These are phyloP conservation scores for Pseudozyma thailandica DNA, from an alignment of 1,284 basidiomycete genomes.

Conservation along the genomic window DNA sequence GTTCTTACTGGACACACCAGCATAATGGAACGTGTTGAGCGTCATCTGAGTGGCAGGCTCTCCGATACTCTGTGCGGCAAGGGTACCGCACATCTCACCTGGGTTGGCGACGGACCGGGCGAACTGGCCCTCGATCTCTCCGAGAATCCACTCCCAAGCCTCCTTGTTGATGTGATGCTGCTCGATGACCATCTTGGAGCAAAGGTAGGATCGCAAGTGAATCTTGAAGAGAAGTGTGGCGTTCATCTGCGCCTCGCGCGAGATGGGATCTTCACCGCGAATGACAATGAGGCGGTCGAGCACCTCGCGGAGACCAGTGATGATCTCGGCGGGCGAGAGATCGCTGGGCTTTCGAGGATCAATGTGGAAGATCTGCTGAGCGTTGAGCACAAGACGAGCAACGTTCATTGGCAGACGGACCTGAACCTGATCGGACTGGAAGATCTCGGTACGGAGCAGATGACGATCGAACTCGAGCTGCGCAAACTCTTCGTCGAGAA, in stretches of 20 bases:
- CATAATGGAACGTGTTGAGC: conserved; percentile 98
- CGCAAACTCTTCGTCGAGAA: conserved; percentile 87
- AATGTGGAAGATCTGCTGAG: conserved; percentile 96
- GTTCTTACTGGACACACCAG: conserved; percentile 97
- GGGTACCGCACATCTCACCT: conserved; percentile 98
- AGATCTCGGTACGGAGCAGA: conserved; percentile 83
- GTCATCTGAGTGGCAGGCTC: conserved; percentile 99
- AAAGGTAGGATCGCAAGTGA: conserved; percentile 68
- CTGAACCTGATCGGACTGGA: conserved; percentile 76
- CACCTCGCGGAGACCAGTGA: conserved; percentile 75
- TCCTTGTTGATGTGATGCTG: conserved; percentile 69
- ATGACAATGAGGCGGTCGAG: conserved; percentile 74
- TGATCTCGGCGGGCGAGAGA: conserved; percentile 86
- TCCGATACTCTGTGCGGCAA: conserved; percentile 97
- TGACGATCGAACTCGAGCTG: conserved; percentile 82
- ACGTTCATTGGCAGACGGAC: conserved; percentile 77
- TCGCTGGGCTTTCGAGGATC: conserved; percentile 92
- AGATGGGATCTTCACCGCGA: conserved; percentile 76
- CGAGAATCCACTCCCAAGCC: conserved; percentile 97
- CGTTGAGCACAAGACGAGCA: conserved; percentile 92
- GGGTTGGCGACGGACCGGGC: conserved; percentile 89
- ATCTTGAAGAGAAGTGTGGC: conserved; percentile 93
- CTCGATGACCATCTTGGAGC: conserved; percentile 66
- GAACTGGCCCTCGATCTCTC: conserved; percentile 81
- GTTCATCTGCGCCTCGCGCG: conserved; percentile 84